phyloP scores from a whole-genome alignment of 495 filamentous ascomycete species.

The Trichoderma orchidacearum region DNA sequence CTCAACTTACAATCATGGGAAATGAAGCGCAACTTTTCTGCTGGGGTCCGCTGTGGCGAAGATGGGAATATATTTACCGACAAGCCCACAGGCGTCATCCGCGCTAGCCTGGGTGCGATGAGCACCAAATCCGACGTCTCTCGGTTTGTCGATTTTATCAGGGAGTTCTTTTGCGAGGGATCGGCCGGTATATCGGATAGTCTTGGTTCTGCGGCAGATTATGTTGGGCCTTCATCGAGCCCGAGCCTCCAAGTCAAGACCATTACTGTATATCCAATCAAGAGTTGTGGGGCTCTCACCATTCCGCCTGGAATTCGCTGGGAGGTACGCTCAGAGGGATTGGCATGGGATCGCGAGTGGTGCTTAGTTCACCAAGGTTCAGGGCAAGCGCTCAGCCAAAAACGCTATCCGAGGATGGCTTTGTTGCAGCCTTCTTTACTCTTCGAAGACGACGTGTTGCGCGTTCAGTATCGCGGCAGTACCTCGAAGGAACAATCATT shows the following conservation, averaged over 20 bases:
- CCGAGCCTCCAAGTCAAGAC: constrained; percentile 36
- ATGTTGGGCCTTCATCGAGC: neutral
- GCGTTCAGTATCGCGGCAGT: constrained; percentile 13
- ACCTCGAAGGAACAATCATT: constrained; percentile 32
- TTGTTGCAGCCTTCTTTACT: constrained; percentile 60
- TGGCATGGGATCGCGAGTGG: constrained; percentile 92
- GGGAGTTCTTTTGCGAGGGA: constrained; percentile 66
- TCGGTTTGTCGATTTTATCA: constrained; percentile 52
- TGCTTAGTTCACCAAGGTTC: constrained; percentile 77
- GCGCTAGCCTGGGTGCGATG: constrained; percentile 79
- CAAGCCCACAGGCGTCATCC: constrained; percentile 76
- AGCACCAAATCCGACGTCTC: constrained; percentile 66
- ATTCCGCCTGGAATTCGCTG: constrained; percentile 51
- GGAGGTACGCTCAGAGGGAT: constrained; percentile 63
- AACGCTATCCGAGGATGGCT: constrained; percentile 71
- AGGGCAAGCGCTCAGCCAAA: constrained; percentile 64
- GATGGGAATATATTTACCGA: constrained; percentile 71
- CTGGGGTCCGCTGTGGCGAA: constrained; percentile 65
- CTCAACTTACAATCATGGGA: constrained; percentile 63
- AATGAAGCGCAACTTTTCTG: constrained; percentile 65
- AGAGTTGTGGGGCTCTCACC: constrained; percentile 70
- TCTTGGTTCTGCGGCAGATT: no score
- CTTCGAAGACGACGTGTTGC: constrained; percentile 32
- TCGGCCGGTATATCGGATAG: no score
- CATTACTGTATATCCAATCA: constrained; percentile 70